A percentile compares a stretch with the other conserved stretches of the same genome.
Conservation (phyloP, 495 filamentous ascomycete species). For the Geoglossum glabrum region DNA sequence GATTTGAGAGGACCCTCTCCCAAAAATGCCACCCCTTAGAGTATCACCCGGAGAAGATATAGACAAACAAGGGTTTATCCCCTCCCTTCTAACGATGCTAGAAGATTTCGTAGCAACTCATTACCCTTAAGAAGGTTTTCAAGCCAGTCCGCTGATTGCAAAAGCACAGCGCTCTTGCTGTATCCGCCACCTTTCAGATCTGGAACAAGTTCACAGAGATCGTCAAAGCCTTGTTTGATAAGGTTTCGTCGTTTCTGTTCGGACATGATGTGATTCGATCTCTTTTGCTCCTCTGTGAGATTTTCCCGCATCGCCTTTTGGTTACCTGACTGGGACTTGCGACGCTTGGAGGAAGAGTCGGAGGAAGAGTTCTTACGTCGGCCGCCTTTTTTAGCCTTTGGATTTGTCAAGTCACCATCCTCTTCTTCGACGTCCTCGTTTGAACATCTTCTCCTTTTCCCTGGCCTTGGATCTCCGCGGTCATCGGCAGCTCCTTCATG, state of each 20-base stretch:
- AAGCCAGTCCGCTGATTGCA: constrained; percentile 52
- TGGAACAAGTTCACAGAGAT: constrained; percentile 51
- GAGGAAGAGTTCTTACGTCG: constrained; percentile 1
- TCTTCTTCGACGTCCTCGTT: constrained; percentile 12
- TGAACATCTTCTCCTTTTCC: constrained; percentile 30
- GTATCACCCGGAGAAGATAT: not conserved
- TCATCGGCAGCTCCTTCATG: constrained; percentile 21
- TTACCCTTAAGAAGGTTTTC: constrained; percentile 51
- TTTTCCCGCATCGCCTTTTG: constrained; percentile 38
- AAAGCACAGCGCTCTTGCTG: constrained; percentile 62
- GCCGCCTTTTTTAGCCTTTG: constrained; percentile 14
- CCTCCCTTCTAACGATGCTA: constrained; percentile 1
- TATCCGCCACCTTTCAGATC: constrained; percentile 45
- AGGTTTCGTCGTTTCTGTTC: constrained; percentile 69
- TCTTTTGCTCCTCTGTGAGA: constrained; percentile 64
- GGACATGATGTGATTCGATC: constrained; percentile 71
- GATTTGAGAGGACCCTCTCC: not conserved
- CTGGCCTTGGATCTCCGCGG: constrained; percentile 14
- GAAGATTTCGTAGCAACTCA: constrained; percentile 20
- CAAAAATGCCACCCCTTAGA: not conserved
- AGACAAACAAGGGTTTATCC: not conserved
- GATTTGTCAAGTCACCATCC: constrained; percentile 11
- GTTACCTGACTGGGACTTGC: constrained; percentile 11
- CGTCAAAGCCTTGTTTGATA: constrained; percentile 60
- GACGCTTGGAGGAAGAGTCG: constrained; percentile 11